Base-by-base conservation (phyloP, 1,284 basidiomycete species). In the Marasmius tenuissimus region DNA sequence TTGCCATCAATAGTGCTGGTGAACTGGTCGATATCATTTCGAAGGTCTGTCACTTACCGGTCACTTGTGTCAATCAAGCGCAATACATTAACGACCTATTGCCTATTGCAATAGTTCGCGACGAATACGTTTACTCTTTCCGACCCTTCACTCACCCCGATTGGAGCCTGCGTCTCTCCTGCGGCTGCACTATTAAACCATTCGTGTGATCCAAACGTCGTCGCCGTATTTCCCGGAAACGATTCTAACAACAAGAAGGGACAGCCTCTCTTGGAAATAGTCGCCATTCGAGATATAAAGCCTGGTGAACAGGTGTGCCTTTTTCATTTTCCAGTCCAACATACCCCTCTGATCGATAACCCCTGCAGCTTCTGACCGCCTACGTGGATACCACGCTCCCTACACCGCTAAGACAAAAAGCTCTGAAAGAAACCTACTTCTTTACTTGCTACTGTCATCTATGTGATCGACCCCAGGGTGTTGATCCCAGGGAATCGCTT, bases 51-150 rank as follows among this genome's bases (percentile, higher is more conserved):
- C 10, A 34, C 20, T 16, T 16, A n/a, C 9, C 34, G 18, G 1
- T 51, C 4, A 60, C 81, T 73, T 10, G 12, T 9, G 11, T 27
- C 16, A 38, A 39, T 9, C 20, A 42, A 49, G 6, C 18, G 20
- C 51, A 39, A 53, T 22, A 57, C n/a, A 12, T 3, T 57, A 18
- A 34, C 58, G 49, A 7, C 33, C n/a, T 34, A 55, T 14, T 11
- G 18, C 33, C n/a, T 34, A 55, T 14, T 11, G 18, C 11, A 40
- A 0, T 61, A 97, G 92, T 94, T 97, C 71, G 83, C 85, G 8
- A 91, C 92, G 4, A 98, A 98, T 72, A 90, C 95, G 0, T 93
- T 97, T 71, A 91, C 94, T 0, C 78, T 97, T 11, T 88, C 93
- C 0, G 85, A 89, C 0, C 86, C 91, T 0, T 81, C 89, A 3